Conservation (phyloP, 352 stramenopile genomes). For the Lagenidium giganteum region DNA sequence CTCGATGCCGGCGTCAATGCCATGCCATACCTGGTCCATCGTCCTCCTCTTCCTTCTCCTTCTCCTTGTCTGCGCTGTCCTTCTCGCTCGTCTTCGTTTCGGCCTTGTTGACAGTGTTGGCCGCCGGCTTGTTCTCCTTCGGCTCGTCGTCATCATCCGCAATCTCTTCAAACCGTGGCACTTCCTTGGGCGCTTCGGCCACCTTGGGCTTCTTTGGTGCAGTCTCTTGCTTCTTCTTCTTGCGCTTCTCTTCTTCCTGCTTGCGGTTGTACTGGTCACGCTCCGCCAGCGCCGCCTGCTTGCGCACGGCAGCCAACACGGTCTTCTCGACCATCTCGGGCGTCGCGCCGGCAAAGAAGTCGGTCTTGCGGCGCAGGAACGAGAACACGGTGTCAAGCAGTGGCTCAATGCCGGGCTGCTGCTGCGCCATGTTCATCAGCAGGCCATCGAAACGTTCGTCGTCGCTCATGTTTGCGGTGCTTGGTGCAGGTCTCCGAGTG, state of each 20-base stretch:
- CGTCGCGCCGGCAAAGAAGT: conserved; percentile 96
- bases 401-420: conserved; percentile 96
- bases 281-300: conserved; percentile 86
- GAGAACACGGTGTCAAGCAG: conserved; percentile 98
- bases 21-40: conserved; percentile 47
- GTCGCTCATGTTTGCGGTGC: too few relatives aligned
- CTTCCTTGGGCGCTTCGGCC: conserved; percentile 37
- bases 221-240: conserved; percentile 32
- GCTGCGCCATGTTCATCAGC: conserved; percentile 97
- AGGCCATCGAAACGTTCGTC: conserved; percentile 91
- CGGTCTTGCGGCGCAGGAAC: conserved; percentile 98
- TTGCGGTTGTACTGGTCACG: conserved; percentile 76
- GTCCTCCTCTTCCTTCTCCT: conserved; percentile 64
- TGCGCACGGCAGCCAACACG: conserved; percentile 88
- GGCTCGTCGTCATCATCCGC: conserved; percentile 42
- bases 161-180: conserved; percentile 79
- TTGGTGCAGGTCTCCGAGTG: too few relatives aligned
- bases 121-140: conserved; percentile 20
- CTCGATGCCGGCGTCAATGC: not conserved
- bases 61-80: conserved; percentile 18
- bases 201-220: conserved; percentile 59
- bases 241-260: conserved; percentile 70
- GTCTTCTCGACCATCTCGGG: conserved; percentile 70
- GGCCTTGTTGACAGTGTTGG: too few relatives aligned
- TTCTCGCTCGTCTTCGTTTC: conserved; percentile 10